Base-by-base conservation (phyloP, 352 stramenopile genomes). In the Phytophthora boehmeriae region DNA sequence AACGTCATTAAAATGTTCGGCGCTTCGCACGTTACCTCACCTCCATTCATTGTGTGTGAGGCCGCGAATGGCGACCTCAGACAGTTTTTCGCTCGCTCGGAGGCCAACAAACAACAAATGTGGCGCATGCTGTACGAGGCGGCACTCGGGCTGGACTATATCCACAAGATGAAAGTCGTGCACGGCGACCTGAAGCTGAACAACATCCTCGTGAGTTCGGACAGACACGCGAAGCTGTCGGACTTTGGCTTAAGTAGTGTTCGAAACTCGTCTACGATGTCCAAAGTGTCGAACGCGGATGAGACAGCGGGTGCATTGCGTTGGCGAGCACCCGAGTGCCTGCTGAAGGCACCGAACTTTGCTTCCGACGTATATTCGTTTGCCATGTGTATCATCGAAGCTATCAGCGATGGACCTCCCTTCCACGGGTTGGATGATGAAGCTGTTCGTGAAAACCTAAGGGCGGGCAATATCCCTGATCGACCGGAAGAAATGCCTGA, bases 91-190 rank as follows among this genome's bases (percentile, higher is more conserved):
- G 23, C 9, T 39, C 38, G n/a, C 1, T 50, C 19, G 13, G 43
- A 39, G 1, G 23, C 16, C 1, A 54, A 66, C 56, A 54, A 59
- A 9, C 28, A 10, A 10, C 19, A 25, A 10, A 56, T 66, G 56
- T 71, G 58, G 59, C 32, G 59, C 0, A 22, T 76, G 34, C 16
- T 82, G 39, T 59, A 68, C 45, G 43, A 77, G 14, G 50, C 67
- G 22, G 68, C 65, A 1, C 45, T 76, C 25, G 87, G 81, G 10
- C 54, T 95, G 1, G 22, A 68, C 11, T 74, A 65, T 34, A 54
- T 70, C 9, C 54, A 70, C 35, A 55, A 53, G n/a, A 54, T 49
- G 17, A 35, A 27, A 0, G 48, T 70, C 2, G 54, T 70, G 16
- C 61, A 70, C 10, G 48, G 61, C 10, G 55, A 70, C 11, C 48